Evolutionary conservation across 108 stramenopile species (phyloP).

Genomic region (Chaetoceros tenuissimus): DNA sequence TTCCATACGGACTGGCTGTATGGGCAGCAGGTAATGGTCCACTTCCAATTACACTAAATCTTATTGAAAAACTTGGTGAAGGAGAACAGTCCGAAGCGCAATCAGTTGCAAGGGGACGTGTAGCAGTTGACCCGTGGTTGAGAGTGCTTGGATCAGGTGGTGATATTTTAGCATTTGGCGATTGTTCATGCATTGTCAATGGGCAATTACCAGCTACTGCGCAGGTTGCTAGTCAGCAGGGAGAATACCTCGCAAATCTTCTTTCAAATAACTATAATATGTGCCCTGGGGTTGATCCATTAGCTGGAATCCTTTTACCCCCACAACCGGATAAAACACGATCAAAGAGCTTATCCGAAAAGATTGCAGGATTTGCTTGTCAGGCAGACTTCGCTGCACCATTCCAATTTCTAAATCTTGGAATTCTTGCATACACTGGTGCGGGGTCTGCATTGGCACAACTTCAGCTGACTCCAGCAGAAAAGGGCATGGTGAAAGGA

Average conservation of each 20-base stretch:
- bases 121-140: slow-evolving; percentile 88
- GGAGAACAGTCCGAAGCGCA: slow-evolving; percentile 50
- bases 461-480: slow-evolving; percentile 49
- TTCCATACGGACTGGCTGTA: slow-evolving; percentile 83
- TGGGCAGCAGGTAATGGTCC: slow-evolving; percentile 98
- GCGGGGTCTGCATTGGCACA: slow-evolving; percentile 77
- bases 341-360: slow-evolving; percentile 42
- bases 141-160: slow-evolving; percentile 77
- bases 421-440: slow-evolving; percentile 92
- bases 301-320: slow-evolving; percentile 39
- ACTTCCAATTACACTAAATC: slow-evolving; percentile 58
- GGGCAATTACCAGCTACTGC: slow-evolving; percentile 79
- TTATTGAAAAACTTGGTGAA: slow-evolving; percentile 56
- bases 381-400: slow-evolving; percentile 68
- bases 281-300: slow-evolving; percentile 23
- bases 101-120: slow-evolving; percentile 65
- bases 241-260: slow-evolving; percentile 77
- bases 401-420: slow-evolving; percentile 92
- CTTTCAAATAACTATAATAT: slow-evolving; percentile 71
- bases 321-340: slow-evolving; percentile 32
- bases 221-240: slow-evolving; percentile 92
- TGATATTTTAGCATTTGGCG: slow-evolving; percentile 80
- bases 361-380: slow-evolving; percentile 50
- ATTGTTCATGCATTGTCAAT: slow-evolving; percentile 69
- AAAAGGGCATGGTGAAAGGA: slow-evolving; percentile 49